These are phyloP conservation scores for Ascochyta pisi DNA, from an alignment of 2,329 filamentous ascomycete genomes.

Conservation along the genomic window DNA sequence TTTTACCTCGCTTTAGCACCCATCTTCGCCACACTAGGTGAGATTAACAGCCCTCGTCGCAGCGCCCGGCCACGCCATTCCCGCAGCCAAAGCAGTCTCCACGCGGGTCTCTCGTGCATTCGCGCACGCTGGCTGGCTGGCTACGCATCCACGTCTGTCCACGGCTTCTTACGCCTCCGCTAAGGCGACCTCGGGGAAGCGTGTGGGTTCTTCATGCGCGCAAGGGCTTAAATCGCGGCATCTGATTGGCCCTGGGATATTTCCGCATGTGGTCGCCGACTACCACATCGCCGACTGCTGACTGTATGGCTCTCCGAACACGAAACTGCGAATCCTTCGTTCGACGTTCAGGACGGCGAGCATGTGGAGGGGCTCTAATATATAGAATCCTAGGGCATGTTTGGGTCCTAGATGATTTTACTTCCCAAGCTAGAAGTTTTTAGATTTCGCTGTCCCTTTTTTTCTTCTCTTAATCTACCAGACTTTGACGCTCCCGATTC, in stretches of 20 bases:
- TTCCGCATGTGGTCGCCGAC: constrained; percentile 20
- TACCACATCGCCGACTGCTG: constrained; percentile 21
- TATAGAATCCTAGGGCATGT: constrained; percentile 1
- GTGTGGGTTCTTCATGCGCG: constrained; percentile 6
- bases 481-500: background rate
- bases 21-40: constrained; percentile 8
- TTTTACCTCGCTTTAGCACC: constrained; percentile 15
- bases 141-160: background rate
- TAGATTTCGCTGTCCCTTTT: background rate
- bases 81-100: constrained; percentile 12
- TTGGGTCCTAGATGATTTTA: background rate
- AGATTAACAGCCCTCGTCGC: constrained; percentile 2
- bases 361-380: background rate
- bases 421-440: background rate
- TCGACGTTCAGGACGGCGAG: constrained; percentile 9
- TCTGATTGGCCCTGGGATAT: constrained; percentile 13
- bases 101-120: constrained; percentile 15
- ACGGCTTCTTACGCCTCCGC: constrained; percentile 7
- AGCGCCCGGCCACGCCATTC: constrained; percentile 13
- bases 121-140: constrained; percentile 9
- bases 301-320: constrained; percentile 18
- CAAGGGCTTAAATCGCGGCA: background rate
- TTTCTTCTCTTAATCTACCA: background rate
- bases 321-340: constrained; percentile 17
- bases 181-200: constrained; percentile 18